Evolutionary conservation across 768 basidiomycete genomes (phyloP).

Genomic region (Dacryopinax spathularia): DNA sequence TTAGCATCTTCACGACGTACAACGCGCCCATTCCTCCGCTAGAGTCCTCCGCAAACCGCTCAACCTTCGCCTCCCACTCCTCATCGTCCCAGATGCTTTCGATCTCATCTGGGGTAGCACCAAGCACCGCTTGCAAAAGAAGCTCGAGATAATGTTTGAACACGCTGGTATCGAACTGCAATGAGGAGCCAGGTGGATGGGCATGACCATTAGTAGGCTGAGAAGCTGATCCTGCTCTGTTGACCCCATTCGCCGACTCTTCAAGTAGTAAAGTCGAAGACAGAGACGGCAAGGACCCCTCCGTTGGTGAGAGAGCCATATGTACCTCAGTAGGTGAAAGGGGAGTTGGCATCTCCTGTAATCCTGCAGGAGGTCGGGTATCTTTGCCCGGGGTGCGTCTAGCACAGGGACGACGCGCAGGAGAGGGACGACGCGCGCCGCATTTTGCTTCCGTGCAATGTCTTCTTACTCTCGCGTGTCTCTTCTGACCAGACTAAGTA

Average conservation of each 20-base stretch:
- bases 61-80: constrained; percentile 59
- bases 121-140: constrained; percentile 70
- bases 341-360: neutral
- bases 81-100: constrained; percentile 53
- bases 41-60: constrained; percentile 54
- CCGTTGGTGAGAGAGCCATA: neutral
- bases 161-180: constrained; percentile 47
- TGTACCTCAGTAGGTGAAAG: neutral
- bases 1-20: constrained; percentile 67
- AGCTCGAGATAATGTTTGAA: constrained; percentile 58
- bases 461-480: too few relatives aligned
- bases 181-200: neutral
- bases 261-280: neutral
- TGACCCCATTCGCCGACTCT: neutral
- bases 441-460: neutral
- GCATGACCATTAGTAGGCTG: neutral
- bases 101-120: constrained; percentile 50
- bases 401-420: neutral
- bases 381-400: neutral
- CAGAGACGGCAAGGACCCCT: neutral
- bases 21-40: constrained; percentile 46
- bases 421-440: neutral
- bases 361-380: neutral
- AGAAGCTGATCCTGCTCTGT: neutral
- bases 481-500: too few relatives aligned